These are phyloP conservation scores for Millerozyma miso DNA, from an alignment of 805 yeast genomes.

Conservation along the genomic window DNA sequence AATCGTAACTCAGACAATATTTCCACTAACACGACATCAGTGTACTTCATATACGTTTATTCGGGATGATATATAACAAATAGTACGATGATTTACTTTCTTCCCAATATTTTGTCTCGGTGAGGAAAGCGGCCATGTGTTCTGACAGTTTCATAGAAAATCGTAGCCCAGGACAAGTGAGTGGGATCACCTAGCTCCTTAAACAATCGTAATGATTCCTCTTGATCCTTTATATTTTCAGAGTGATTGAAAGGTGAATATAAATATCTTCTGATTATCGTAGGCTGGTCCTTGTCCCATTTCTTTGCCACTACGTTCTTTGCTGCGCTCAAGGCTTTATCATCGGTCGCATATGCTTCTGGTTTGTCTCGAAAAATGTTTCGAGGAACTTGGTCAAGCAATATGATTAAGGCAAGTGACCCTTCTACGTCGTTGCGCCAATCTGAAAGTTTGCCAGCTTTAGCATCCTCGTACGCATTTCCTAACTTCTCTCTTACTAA, in stretches of 20 bases:
- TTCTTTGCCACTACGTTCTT: constrained; percentile 2
- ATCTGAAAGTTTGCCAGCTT: neutral
- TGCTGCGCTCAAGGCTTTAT: constrained; percentile 2
- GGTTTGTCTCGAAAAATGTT: constrained; percentile 3
- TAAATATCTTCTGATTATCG: constrained; percentile 1
- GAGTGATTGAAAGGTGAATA: constrained; percentile 5
- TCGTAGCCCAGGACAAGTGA: constrained; percentile 4
- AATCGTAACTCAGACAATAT: too few species aligned
- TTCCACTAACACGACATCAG: too few species aligned
- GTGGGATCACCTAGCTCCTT: constrained; percentile 4
- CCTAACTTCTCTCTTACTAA: constrained; percentile 2
- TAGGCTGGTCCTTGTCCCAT: constrained; percentile 5
- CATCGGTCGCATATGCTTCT: constrained; percentile 5
- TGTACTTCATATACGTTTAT: too few species aligned
- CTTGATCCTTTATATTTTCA: constrained; percentile 3
- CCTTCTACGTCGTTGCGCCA: constrained; percentile 1
- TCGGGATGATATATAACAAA: too few species aligned
- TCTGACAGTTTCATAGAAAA: constrained; percentile 1
- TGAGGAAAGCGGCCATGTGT: constrained; percentile 4
- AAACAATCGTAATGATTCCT: constrained; percentile 2
- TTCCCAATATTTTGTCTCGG: constrained; percentile 1
- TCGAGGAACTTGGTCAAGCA: constrained; percentile 6
- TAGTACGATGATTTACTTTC: too few species aligned
- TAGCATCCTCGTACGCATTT: constrained; percentile 2
- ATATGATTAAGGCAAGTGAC: constrained; percentile 3